A percentile compares a stretch with the other conserved stretches of the same genome.
Evolutionary conservation across 805 yeast genomes (phyloP).

Genomic region (Yarrowia hollandica): DNA sequence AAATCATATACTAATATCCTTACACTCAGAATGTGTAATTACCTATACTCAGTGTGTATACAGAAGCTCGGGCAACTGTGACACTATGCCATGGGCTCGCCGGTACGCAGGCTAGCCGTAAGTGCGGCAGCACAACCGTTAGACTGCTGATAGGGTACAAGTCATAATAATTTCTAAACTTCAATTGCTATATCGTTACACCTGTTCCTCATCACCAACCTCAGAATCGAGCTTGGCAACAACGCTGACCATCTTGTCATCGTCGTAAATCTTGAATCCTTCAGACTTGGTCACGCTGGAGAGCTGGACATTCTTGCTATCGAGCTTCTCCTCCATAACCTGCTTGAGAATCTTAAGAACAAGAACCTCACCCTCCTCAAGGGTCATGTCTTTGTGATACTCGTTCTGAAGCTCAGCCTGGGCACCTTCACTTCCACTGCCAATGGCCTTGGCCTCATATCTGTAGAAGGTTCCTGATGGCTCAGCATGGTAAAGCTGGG

Average conservation of each 20-base stretch:
- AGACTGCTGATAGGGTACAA: too few species aligned
- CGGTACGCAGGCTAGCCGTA: too few species aligned
- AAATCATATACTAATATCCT: background rate
- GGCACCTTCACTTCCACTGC: constrained; percentile 98
- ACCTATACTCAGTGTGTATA: too few species aligned
- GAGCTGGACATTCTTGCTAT: constrained; percentile 90
- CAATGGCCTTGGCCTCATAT: constrained; percentile 98
- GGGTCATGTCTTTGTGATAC: constrained; percentile 82
- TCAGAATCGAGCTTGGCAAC: constrained; percentile 56
- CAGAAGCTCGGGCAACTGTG: too few species aligned
- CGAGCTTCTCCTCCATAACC: constrained; percentile 98
- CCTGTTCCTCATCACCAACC: constrained; percentile 27
- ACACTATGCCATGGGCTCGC: too few species aligned
- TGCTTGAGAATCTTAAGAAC: constrained; percentile 88
- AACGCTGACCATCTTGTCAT: constrained; percentile 77
- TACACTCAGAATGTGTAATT: background rate
- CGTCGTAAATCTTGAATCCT: constrained; percentile 84
- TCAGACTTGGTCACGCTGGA: constrained; percentile 84
- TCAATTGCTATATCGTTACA: constrained; percentile 6
- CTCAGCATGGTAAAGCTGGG: constrained; percentile 96
- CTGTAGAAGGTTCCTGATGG: constrained; percentile 98
- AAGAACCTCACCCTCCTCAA: constrained; percentile 88
- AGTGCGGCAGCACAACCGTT: too few species aligned
- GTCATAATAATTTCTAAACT: background rate
- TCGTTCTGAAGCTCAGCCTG: constrained; percentile 96